Evolutionary conservation across 2,329 filamentous ascomycete genomes (phyloP), one percentile per base, ranked within the genome.

Genomic region (Aspergillus sp.): DNA sequence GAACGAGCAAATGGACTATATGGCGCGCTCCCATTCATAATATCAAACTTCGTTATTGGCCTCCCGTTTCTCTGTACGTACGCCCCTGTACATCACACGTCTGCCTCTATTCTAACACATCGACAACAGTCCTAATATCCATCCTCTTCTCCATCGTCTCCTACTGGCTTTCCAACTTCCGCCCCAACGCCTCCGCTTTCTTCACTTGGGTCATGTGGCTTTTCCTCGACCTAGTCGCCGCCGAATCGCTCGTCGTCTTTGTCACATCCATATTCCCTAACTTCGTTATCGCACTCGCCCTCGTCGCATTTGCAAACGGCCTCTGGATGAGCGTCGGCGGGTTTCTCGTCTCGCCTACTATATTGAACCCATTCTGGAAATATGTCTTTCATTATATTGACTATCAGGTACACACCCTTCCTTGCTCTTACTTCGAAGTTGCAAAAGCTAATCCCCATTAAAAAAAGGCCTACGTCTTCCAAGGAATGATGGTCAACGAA

Each of bases 401-500:
- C 71, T 96, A 96, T 68, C 90, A 93, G 71, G 83, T 70, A 59
- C 7, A 5, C 42, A 3, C n/a, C 36, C 42, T 18, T 18, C 17
- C 32, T 13, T 17, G 12, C 9, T 18, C 2, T 36, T 53, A 20
- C 3, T 42, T 15, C 4, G 45, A 32, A 3, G 17, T 32, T 42
- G n/a, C 8, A 9, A 36, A 48, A 8, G 38, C 32, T 50, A 30
- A 30, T n/a, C n/a, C n/a, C n/a, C n/a, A n/a, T 30, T 30, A 30
- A 30, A 30, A 30, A 30, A 41, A 12, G 75, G 79, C 81, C 42
- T 96, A 93, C 66, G 91, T 96, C 3, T 96, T 96, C 70, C 85
- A 93, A 69, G 91, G 90, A 13, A 95, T 96, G 91, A 95, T 96
- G 90, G 86, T 93, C 53, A 96, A 95, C 68, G 90, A 96, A 76